Conservation (phyloP, 2,329 filamentous ascomycete genomes). For the Talaromyces sp. region DNA sequence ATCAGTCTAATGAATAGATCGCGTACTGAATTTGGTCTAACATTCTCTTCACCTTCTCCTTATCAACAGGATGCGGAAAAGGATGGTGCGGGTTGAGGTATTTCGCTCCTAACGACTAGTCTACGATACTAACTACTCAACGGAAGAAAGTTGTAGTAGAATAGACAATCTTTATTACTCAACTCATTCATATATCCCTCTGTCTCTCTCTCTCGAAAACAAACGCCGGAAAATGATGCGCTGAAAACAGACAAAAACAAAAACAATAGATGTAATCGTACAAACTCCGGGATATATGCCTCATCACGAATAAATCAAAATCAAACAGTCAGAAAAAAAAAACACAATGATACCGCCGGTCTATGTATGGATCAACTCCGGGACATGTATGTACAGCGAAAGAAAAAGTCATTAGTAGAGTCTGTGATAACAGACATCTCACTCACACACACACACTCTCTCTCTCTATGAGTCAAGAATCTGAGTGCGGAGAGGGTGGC, state of each 20-base stretch:
- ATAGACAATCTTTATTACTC: not conserved
- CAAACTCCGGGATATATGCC: conserved; percentile 7
- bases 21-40: too few relatives aligned
- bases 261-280: conserved; percentile 3
- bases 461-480: not conserved
- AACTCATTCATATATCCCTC: not conserved
- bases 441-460: too few relatives aligned
- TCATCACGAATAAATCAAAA: not conserved
- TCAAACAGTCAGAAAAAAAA: not conserved
- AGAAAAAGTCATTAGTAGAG: conserved; percentile 7
- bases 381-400: conserved; percentile 11
- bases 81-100: too few relatives aligned
- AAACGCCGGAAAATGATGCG: conserved; percentile 1
- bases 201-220: not conserved
- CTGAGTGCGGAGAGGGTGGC: not conserved
- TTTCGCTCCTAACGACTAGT: too few relatives aligned
- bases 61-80: too few relatives aligned
- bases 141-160: too few relatives aligned
- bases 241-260: not conserved
- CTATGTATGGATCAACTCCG: conserved; percentile 18
- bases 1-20: too few relatives aligned
- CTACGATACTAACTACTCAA: too few relatives aligned
- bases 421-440: conserved; percentile 11
- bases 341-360: conserved; percentile 11
- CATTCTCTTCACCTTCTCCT: too few relatives aligned